Evolutionary conservation across 1,139 yeast species (phyloP).

Genomic region (Suhomyces taliae): DNA sequence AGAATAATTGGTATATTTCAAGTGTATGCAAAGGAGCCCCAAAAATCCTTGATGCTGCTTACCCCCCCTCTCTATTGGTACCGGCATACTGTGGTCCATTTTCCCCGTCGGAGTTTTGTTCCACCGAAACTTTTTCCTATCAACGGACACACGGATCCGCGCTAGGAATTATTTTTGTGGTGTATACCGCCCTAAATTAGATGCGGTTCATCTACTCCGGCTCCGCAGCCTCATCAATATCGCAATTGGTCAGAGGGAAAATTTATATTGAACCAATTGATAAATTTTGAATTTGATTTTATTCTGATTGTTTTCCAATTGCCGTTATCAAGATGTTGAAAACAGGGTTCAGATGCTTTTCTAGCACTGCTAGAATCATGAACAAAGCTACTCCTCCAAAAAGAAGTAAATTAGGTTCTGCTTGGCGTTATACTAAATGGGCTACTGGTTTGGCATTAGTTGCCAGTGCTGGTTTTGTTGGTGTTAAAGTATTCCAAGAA

Average conservation of each 20-base stretch:
- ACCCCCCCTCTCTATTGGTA: neutral
- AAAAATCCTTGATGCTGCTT: no score
- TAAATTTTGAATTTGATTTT: no score
- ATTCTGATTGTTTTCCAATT: neutral
- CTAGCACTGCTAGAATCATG: conserved; percentile 19
- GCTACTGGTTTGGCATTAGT: conserved; percentile 28
- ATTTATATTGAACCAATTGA: neutral
- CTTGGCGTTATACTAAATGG: conserved; percentile 34
- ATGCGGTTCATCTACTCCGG: neutral
- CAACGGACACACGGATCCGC: no score
- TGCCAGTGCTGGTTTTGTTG: conserved; percentile 48
- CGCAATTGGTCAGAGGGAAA: neutral
- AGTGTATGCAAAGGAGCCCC: neutral
- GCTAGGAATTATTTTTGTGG: no score
- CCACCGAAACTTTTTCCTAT: neutral
- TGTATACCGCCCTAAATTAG: no score
- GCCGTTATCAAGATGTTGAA: conserved; percentile 6
- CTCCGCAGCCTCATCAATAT: neutral
- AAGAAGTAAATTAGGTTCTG: conserved; percentile 20
- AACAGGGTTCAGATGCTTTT: conserved; percentile 9
- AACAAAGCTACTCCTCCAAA: conserved; percentile 12
- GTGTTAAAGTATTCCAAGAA: conserved; percentile 61
- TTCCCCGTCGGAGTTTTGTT: conserved; percentile 1
- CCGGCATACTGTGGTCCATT: neutral
- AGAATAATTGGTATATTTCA: no score